Evolutionary conservation across 352 stramenopile species (phyloP).

Genomic region (Pythium grandisporangium): DNA sequence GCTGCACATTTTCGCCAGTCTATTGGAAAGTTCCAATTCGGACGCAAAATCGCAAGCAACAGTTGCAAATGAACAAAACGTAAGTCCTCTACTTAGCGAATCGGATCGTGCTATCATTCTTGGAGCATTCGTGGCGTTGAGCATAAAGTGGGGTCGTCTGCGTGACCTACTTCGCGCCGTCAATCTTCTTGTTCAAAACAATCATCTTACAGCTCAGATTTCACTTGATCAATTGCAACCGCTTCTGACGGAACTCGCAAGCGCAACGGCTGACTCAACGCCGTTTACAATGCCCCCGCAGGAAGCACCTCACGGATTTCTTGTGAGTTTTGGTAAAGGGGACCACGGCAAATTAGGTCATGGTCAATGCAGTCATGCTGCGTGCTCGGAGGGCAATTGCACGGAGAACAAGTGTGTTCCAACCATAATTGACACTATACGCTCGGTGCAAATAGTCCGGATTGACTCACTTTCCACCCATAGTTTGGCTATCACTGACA

Average conservation of each 20-base stretch:
- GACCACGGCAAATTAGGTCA: conserved; percentile 80
- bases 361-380: conserved; percentile 51
- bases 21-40: no score
- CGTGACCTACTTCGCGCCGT: conserved; percentile 36
- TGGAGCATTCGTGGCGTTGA: conserved; percentile 46
- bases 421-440: conserved; percentile 47
- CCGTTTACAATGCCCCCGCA: conserved; percentile 16
- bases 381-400: conserved; percentile 67
- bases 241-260: conserved; percentile 31
- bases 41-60: no score
- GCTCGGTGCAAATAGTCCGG: conserved; percentile 38
- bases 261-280: conserved; percentile 15
- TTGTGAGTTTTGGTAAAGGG: conserved; percentile 83
- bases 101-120: conserved; percentile 24
- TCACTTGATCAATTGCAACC: conserved; percentile 20
- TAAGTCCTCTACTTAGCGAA: background rate
- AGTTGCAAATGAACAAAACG: no score
- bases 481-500: conserved; percentile 57
- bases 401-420: conserved; percentile 74
- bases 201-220: background rate
- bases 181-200: conserved; percentile 22
- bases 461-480: conserved; percentile 83
- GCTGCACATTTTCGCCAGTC: conserved; percentile 25
- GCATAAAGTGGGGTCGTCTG: conserved; percentile 60
- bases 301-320: conserved; percentile 20